A percentile compares a stretch with the other conserved stretches of the same genome.
phyloP scores from a whole-genome alignment of 2,329 filamentous ascomycete genomes.

The Scedosporium minutisporum region DNA sequence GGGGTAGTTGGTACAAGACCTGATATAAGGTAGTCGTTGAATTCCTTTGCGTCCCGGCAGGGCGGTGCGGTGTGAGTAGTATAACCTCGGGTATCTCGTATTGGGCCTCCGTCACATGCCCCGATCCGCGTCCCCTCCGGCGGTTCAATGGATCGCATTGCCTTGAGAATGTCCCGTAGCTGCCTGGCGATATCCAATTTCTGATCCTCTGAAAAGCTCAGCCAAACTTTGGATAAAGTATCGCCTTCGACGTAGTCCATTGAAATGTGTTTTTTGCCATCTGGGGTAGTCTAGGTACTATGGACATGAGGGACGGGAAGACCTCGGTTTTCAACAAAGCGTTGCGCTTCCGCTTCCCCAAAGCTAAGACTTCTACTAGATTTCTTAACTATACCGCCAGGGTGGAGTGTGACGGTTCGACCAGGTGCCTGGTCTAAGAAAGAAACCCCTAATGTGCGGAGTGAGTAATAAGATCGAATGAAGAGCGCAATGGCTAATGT shows the following conservation, averaged over 20 bases:
- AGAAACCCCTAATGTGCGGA: slow-evolving; percentile 9
- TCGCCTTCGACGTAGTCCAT: slow-evolving; percentile 18
- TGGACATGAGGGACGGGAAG: slow-evolving; percentile 16
- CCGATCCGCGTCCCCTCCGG: slow-evolving; percentile 14
- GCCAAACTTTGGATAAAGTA: slow-evolving; percentile 17
- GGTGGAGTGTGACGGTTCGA: slow-evolving; percentile 14
- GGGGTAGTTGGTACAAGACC: slow-evolving; percentile 12
- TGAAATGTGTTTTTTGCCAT: slow-evolving; percentile 13
- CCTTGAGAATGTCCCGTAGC: slow-evolving; percentile 15
- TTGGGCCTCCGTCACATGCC: slow-evolving; percentile 15
- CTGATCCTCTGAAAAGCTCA: slow-evolving; percentile 12
- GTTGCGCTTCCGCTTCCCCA: slow-evolving; percentile 17
- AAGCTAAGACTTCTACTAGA: slow-evolving; percentile 14
- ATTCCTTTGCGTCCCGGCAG: slow-evolving; percentile 15
- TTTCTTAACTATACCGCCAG: slow-evolving; percentile 16
- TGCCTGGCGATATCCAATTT: slow-evolving; percentile 15
- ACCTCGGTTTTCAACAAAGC: slow-evolving; percentile 11
- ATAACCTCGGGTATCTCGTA: slow-evolving; percentile 15
- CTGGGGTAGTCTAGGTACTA: slow-evolving; percentile 9
- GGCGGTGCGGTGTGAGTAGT: slow-evolving; percentile 13
- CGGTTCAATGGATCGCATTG: slow-evolving; percentile 15
- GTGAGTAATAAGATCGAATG: not conserved
- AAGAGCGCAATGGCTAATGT: not conserved
- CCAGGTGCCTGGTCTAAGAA: slow-evolving; percentile 13
- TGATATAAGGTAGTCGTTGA: slow-evolving; percentile 17